Evolutionary conservation across 129 eudicot genomes (phyloP), one percentile per base, ranked within the genome.

Genomic region (Artemisia argyi): DNA sequence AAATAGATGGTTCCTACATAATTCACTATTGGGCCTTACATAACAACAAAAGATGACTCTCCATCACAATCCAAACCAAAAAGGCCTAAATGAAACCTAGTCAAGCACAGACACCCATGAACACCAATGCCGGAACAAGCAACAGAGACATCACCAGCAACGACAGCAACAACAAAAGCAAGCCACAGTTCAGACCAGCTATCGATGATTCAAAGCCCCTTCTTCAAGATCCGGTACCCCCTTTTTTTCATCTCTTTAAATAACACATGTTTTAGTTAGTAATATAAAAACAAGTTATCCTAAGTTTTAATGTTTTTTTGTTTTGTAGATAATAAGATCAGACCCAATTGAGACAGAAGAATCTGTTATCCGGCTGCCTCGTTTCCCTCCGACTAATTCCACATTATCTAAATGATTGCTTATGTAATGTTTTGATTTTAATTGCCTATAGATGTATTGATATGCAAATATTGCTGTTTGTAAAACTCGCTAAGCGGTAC

Each of bases 181-280:
- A 88, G 48, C 96, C 93, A 63, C 83, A 73, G 15, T 91, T 86
- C 76, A 57, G 82, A 49, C 87, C 89, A 24, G 87, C 93, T 52
- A 51, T 80, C 61, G 97, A 91, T 65, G 97, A 91, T 78, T 82
- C 96, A 10, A 91, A 91, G 16, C 97, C 97, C 6, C 71, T 83
- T 71, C 97, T 91, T 53, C 87, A 84, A 81, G 97, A 91, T 81
- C 97, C 96, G n/a, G 97, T 91, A 85, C 49, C 61, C n/a, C n/a
- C n/a, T n/a, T n/a, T n/a, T n/a, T n/a, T n/a, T n/a, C n/a, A n/a
- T 20, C 30, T 49, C 68, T 42, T 49, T 24, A 52, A 5, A 39
- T 7, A 39, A 39, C 44, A 9, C 44, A 72, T 54, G 0, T 28
- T 50, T 49, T 14, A n/a, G 2, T 20, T 24, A 12, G 5, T 0